Conservation (phyloP, 139 green algal genomes). For the Zygnema circumcarinatum region DNA sequence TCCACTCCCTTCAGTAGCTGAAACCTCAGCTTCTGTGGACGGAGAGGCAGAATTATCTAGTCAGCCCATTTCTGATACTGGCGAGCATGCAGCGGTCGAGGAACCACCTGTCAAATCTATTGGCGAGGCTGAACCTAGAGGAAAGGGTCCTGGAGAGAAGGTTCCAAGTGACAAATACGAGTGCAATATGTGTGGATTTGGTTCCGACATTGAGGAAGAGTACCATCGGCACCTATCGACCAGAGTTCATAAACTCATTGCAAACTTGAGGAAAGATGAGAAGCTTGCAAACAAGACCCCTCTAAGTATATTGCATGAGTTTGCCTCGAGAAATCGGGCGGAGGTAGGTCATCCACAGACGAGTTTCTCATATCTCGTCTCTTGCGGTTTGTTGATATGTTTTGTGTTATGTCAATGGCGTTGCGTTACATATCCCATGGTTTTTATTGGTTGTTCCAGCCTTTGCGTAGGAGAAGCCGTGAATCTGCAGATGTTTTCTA, state of each 20-base stretch:
- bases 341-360: neutral
- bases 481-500: too few species aligned
- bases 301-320: constrained; percentile 52
- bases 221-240: constrained; percentile 31
- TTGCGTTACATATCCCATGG: too few species aligned
- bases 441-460: too few species aligned
- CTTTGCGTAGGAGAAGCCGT: too few species aligned
- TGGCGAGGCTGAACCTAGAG: neutral
- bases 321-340: constrained; percentile 36
- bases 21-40: too few species aligned
- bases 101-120: neutral
- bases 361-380: constrained; percentile 2
- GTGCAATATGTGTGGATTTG: constrained; percentile 51
- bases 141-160: neutral
- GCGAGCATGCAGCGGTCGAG: neutral
- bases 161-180: constrained; percentile 11
- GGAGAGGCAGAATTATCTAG: neutral
- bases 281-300: constrained; percentile 59
- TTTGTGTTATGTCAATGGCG: constrained; percentile 1
- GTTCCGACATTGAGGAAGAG: constrained; percentile 34
- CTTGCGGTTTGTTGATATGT: neutral
- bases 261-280: constrained; percentile 25
- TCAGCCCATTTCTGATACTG: neutral
- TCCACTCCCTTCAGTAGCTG: too few species aligned
- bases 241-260: constrained; percentile 32